Conservation (phyloP, 208 protist genomes). For the Crithidia bombi region DNA sequence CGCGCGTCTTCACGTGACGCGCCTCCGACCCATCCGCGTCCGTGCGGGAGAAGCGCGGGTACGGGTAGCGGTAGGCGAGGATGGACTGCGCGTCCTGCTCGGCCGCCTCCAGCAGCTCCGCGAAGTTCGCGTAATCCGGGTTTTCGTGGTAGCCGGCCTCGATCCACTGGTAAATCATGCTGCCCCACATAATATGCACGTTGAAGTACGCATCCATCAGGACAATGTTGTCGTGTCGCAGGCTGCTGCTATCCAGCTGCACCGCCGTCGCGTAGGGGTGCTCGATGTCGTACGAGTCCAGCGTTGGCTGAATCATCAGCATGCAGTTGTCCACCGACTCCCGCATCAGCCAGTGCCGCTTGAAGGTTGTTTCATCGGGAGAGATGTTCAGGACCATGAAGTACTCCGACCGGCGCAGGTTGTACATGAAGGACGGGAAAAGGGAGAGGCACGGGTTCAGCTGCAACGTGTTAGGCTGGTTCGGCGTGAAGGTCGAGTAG, state of each 20-base stretch:
- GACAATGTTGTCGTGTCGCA: conserved; percentile 95
- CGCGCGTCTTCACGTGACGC: conserved; percentile 86
- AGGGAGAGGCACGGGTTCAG: conserved; percentile 93
- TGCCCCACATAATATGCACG: conserved; percentile 97
- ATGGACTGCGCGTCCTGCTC: conserved; percentile 71
- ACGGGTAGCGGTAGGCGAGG: conserved; percentile 68
- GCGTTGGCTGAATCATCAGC: conserved; percentile 98
- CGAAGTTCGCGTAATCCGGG: conserved; percentile 82
- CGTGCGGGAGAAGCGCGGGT: conserved; percentile 88
- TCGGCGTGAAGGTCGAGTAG: conserved; percentile 92
- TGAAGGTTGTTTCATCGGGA: conserved; percentile 98
- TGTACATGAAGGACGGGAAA: conserved; percentile 99
- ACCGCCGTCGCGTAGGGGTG: conserved; percentile 82
- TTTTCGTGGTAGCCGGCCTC: conserved; percentile 93
- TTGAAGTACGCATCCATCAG: conserved; percentile 99
- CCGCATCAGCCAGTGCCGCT: conserved; percentile 95
- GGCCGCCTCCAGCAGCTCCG: conserved; percentile 65
- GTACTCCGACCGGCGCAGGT: conserved; percentile 97
- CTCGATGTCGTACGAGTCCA: conserved; percentile 95
- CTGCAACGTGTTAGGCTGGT: conserved; percentile 87
- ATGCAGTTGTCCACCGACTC: conserved; percentile 95
- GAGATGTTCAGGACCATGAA: conserved; percentile 97
- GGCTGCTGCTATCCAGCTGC: conserved; percentile 90
- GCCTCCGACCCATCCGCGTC: conserved; percentile 85
- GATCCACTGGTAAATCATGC: conserved; percentile 95